Base-by-base conservation (phyloP, 306 rosid genomes). In the Crotalaria pallida region DNA sequence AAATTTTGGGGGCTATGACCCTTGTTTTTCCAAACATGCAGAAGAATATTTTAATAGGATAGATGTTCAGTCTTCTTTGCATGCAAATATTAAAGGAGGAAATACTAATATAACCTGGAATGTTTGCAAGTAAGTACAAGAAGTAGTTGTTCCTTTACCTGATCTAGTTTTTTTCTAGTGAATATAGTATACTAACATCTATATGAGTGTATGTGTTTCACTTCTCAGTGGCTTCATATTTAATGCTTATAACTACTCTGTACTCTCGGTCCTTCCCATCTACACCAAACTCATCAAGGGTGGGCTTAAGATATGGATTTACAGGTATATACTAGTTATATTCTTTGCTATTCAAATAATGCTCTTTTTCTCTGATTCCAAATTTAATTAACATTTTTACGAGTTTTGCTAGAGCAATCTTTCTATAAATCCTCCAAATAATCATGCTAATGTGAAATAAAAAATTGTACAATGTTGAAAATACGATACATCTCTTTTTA, bases 271-370 rank as follows among this genome's bases (percentile, higher is more conserved):
- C 57, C 84, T 85, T 2, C 86, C 89, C 23, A 62, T 77, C 50
- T 82, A 85, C 75, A 73, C 89, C 67, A 85, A 85, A 82, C 89
- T 85, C 81, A 65, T 66, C 57, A 79, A 79, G 74, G 83, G 86
- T 47, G 86, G 81, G 1, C 84, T 85, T 55, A 79, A 85, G 72
- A 82, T 85, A 44, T 85, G 89, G 89, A 53, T 85, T 65, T 85
- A 82, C 74, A 85, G 89, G 89, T 85, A 68, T 51, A n/a, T 40
- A 12, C 24, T 26, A 10, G 0, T 13, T 23, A 6, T 21, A 21
- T 21, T 11, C 12, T 31, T 5, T 18, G n/a, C n/a, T n/a, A n/a
- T n/a, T n/a, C n/a, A n/a, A n/a, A n/a, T n/a, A n/a, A n/a, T n/a
- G n/a, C n/a, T n/a, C n/a, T n/a, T n/a, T n/a, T n/a, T n/a, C n/a